Base-by-base conservation (phyloP, 148 eudicot species). In the Silene uniflora region DNA sequence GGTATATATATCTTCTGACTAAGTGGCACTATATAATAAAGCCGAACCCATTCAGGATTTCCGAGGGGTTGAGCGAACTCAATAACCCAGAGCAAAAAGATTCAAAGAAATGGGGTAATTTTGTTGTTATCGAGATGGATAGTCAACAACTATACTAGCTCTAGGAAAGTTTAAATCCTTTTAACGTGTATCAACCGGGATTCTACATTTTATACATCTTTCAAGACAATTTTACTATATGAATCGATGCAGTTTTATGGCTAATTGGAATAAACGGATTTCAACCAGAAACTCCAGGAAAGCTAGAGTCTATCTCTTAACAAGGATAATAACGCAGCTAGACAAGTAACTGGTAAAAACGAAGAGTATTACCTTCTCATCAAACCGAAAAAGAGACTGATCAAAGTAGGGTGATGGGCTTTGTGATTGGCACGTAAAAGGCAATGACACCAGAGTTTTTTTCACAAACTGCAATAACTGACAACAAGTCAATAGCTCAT, bases 341-440 rank as follows among this genome's bases (percentile, higher is more conserved):
- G 17, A 19, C 14, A 39, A 10, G 22, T 13, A 49, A 52, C 56
- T 13, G 56, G 56, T 16, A 25, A 4, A 62, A 75, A 71, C 60
- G 54, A 68, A 71, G 79, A 75, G 68, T 19, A 85, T 32, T 69
- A 95, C 98, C 98, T 95, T 95, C 82, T 95, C 98, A 81, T 95
- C 98, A 82, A 80, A 95, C 71, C 98, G 87, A 77, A 90, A 95
- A 76, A 95, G 96, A 71, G 96, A 90, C 85, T 95, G 97, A 80
- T 95, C 98, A 84, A 92, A 92, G 73, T 95, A 95, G 21, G 98
- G 97, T 18, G 98, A 95, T 56, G 98, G 98, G 75, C 93, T 95
- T 81, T 87, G 97, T 19, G 97, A 92, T 77, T 95, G 98, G 84
- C 97, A 90, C 77, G 83, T 82, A 73, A 86, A 86, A 66, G 98